phyloP scores from a whole-genome alignment of 2,329 filamentous ascomycete species.

The Tolypocladium cylindrosporum region DNA sequence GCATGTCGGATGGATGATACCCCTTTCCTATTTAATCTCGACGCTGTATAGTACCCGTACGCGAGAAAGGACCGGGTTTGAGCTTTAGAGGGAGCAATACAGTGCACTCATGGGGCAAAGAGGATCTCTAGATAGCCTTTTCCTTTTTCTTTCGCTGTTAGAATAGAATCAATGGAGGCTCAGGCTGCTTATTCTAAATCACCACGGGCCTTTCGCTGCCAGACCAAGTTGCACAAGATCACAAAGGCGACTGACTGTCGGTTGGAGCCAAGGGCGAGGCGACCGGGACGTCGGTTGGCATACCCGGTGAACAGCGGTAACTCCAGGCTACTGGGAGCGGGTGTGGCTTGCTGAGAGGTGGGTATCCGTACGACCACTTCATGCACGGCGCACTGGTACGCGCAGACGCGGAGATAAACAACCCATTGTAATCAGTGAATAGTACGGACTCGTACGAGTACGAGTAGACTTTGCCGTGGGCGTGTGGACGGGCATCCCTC shows the following conservation, averaged over 20 bases:
- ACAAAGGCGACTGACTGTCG: background rate
- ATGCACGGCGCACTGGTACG: background rate
- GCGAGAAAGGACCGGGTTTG: background rate
- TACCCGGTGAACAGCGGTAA: background rate
- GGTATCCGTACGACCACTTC: background rate
- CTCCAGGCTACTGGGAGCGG: background rate
- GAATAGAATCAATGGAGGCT: constrained; percentile 5
- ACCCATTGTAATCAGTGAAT: no score
- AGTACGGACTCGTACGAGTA: background rate
- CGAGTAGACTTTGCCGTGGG: background rate
- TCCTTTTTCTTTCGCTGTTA: background rate
- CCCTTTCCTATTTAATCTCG: constrained; percentile 11
- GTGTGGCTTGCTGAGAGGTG: background rate
- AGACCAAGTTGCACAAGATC: background rate
- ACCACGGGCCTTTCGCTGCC: background rate
- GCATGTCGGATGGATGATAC: constrained; percentile 21
- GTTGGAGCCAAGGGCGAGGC: background rate
- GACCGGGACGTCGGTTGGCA: background rate
- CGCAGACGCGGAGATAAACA: background rate
- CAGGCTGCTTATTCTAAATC: constrained; percentile 1
- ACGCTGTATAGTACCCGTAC: constrained; percentile 16
- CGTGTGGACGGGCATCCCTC: background rate
- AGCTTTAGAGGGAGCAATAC: background rate
- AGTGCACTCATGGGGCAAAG: background rate
- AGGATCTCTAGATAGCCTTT: background rate